These are phyloP conservation scores for Thalassiosira tumida DNA, from an alignment of 352 stramenopile species.

Conservation along the genomic window DNA sequence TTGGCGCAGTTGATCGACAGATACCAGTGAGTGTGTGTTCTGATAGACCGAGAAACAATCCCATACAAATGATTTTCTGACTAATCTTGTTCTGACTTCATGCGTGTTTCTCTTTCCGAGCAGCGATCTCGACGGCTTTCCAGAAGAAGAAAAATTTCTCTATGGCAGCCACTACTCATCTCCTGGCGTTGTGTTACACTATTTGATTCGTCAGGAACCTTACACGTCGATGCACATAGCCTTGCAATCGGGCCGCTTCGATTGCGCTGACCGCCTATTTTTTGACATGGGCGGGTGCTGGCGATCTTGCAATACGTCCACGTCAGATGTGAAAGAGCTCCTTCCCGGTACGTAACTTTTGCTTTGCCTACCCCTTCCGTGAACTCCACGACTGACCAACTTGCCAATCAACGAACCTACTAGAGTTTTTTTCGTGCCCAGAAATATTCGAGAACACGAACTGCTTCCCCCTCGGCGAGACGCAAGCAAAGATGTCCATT, in stretches of 20 bases:
- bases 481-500: conserved; percentile 92
- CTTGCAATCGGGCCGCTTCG: conserved; percentile 97
- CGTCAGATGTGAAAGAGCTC: conserved; percentile 98
- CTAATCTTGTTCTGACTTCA: conserved; percentile 44
- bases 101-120: background rate
- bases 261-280: conserved; percentile 98
- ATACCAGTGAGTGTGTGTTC: conserved; percentile 90
- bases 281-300: conserved; percentile 88
- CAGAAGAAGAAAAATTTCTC: conserved; percentile 92
- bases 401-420: too few species aligned
- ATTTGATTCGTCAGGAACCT: conserved; percentile 96
- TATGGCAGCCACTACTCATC: conserved; percentile 97
- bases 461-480: conserved; percentile 94
- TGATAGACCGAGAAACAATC: background rate
- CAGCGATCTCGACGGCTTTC: conserved; percentile 90
- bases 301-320: conserved; percentile 83
- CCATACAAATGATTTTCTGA: conserved; percentile 27
- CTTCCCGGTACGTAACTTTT: too few species aligned
- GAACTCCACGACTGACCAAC: too few species aligned
- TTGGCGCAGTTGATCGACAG: conserved; percentile 95
- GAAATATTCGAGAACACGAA: conserved; percentile 98
- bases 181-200: conserved; percentile 96
- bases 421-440: conserved; percentile 96
- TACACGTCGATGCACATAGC: conserved; percentile 96
- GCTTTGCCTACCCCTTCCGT: too few species aligned